Evolutionary conservation across 257 asterid species (phyloP), one percentile per base, ranked within the genome.

Genomic region (Verbena officinalis): DNA sequence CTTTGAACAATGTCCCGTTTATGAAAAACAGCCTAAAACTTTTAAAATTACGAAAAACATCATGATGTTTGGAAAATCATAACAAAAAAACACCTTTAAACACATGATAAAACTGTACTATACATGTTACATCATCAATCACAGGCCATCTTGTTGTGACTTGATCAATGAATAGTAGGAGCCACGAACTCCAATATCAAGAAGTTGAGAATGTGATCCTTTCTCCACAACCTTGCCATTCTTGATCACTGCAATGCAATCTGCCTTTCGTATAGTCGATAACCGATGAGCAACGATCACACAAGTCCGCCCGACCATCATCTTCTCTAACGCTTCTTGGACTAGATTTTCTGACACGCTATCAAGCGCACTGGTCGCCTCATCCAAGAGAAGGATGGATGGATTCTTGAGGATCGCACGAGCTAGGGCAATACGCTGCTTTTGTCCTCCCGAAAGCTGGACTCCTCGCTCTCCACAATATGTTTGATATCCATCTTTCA

Each of bases 371-470:
- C 92, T 88, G 2, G 92, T 88, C 0, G 95, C 95, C 72, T 88
- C 96, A 30, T 89, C 96, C 65, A 88, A 45, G n/a, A 88, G 86
- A 16, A 88, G 83, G 57, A 88, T 88, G 2, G 85, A 64, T 0
- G 96, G 92, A 55, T 86, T 86, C 75, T 86, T 89, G 21, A 89
- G 80, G 11, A 86, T 82, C 0, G 90, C 95, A 48, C 96, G 83
- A 4, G 90, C 92, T 15, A 89, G 77, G 15, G 87, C 92, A 2
- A 89, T 77, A 43, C 95, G 66, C 64, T 89, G 95, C 74, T 80
- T 86, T 42, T 88, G 96, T 19, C 96, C 95, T 65, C 96, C 96
- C 0, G 95, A 88, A 7, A 88, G 79, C 50, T 86, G 91, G 1
- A 77, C 78, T 53, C 96, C 95, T 76, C 95, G 71, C 45, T 89